A percentile compares a stretch with the other conserved stretches of the same genome.
Evolutionary conservation across 1,284 basidiomycete genomes (phyloP).

Genomic region (Ganoderma meredithae): DNA sequence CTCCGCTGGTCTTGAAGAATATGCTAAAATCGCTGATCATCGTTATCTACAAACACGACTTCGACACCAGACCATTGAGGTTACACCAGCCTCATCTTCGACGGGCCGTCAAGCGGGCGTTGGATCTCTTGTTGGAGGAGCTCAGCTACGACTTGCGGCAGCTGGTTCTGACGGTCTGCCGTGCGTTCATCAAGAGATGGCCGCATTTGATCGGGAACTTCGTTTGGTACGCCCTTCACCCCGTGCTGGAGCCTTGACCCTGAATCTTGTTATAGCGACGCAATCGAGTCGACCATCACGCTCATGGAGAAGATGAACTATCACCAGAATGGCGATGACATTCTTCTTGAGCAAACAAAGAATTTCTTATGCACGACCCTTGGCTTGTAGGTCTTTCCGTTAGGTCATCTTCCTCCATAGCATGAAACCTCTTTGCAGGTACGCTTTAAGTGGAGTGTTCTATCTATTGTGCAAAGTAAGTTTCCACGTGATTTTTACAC

Average conservation of each 20-base stretch:
- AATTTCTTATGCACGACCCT: constrained; percentile 61
- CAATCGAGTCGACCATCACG: constrained; percentile 56
- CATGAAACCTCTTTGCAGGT: constrained; percentile 43
- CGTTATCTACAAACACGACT: constrained; percentile 73
- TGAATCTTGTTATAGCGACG: constrained; percentile 42
- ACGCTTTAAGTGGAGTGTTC: constrained; percentile 62
- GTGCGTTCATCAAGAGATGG: constrained; percentile 69
- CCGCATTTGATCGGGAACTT: constrained; percentile 59
- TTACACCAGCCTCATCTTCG: constrained; percentile 61
- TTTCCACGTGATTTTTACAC: not conserved
- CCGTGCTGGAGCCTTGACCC: constrained; percentile 1
- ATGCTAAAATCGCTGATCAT: constrained; percentile 69
- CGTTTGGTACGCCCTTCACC: constrained; percentile 52
- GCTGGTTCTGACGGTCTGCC: constrained; percentile 62
- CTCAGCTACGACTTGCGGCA: constrained; percentile 72
- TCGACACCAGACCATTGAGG: constrained; percentile 58
- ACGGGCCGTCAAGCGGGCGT: constrained; percentile 55
- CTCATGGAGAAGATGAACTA: constrained; percentile 55
- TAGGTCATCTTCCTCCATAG: not conserved
- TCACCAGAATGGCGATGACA: constrained; percentile 57
- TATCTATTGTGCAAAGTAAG: constrained; percentile 63
- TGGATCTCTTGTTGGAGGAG: constrained; percentile 57
- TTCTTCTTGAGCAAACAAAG: constrained; percentile 61
- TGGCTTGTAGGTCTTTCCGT: constrained; percentile 48
- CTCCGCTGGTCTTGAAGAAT: constrained; percentile 61